Base-by-base conservation (phyloP, 371 early-diverging fungal species). In the Mortierella sp. region DNA sequence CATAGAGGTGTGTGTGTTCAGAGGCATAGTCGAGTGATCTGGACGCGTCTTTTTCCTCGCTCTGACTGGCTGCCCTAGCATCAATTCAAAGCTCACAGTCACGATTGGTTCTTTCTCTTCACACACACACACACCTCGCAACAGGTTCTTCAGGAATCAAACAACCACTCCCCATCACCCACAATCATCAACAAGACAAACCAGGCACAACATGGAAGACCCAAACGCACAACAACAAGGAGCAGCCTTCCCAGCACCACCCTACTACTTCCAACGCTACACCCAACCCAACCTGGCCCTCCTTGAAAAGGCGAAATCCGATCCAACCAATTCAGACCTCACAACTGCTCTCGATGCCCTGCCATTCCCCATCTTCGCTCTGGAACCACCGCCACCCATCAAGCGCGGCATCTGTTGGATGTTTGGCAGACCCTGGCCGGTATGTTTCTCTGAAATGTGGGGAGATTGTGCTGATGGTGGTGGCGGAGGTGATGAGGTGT, bases 361-460 rank as follows among this genome's bases (percentile, higher is more conserved):
- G 10, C 89, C 92, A 29, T 91, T 90, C 55, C 78, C 80, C 16
- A 74, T 89, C 54, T 71, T 88, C 43, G 84, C 89, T 11, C 89
- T 92, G 27, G 90, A 92, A 55, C 95, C 95, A 27, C 96, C 96
- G 70, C 92, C 92, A 71, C 93, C 94, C 18, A 89, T 91, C 32
- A 74, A 83, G 2, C 88, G 90, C 3, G 94, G 93, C 54, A 84
- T 89, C 3, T 96, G 95, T 74, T 89, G 90, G 63, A 85, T 93
- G 46, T 96, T 96, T 91, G 95, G 94, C 38, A 94, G 94, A 49
- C 84, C 88, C 70, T 94, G 95, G 93, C 93, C 91, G 77, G 95
- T 95, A 89, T 32, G 63, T 60, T 60, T 29, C 5, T 18, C 51
- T 80, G 83, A 32, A 72, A 70, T 56, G 32, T 3, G 27, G 21